phyloP scores from a whole-genome alignment of 108 stramenopile species.

The Epithemia pelagica region DNA sequence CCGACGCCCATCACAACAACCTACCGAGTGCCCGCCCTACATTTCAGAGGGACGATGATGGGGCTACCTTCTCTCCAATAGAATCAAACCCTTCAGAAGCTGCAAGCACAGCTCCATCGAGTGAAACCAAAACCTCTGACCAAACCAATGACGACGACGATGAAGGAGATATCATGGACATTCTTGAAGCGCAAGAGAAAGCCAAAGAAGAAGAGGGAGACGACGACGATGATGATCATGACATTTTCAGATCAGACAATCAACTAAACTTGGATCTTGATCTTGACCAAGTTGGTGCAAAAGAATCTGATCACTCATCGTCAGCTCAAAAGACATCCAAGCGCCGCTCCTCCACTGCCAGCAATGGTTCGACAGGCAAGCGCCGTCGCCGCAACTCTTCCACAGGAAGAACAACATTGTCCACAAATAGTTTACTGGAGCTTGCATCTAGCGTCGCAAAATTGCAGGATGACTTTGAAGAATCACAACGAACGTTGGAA shows the following conservation, averaged over 20 bases:
- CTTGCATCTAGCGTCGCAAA: slow-evolving; percentile 29
- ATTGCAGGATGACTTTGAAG: slow-evolving; percentile 28
- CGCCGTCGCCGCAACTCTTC: slow-evolving; percentile 10
- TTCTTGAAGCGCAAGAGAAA: slow-evolving; percentile 13
- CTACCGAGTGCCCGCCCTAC: background rate
- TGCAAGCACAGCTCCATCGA: background rate
- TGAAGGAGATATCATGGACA: slow-evolving; percentile 24
- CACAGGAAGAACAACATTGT: slow-evolving; percentile 15
- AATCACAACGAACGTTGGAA: slow-evolving; percentile 12
- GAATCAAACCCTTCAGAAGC: background rate
- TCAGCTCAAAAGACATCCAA: slow-evolving; percentile 26
- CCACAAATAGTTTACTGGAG: slow-evolving; percentile 38
- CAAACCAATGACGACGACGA: slow-evolving; percentile 42
- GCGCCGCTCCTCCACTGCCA: slow-evolving; percentile 24
- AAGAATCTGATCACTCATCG: background rate
- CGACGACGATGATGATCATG: slow-evolving; percentile 26
- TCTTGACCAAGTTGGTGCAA: slow-evolving; percentile 23
- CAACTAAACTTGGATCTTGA: slow-evolving; percentile 45
- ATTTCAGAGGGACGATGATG: background rate
- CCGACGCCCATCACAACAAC: background rate
- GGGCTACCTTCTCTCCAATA: slow-evolving; percentile 2
- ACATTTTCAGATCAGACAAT: slow-evolving; percentile 33
- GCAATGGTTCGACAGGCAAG: slow-evolving; percentile 1
- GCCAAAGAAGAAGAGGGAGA: slow-evolving; percentile 7
- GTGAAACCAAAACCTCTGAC: background rate